phyloP scores from a whole-genome alignment of 2,329 filamentous ascomycete species.

The Verruconis gallopava region DNA sequence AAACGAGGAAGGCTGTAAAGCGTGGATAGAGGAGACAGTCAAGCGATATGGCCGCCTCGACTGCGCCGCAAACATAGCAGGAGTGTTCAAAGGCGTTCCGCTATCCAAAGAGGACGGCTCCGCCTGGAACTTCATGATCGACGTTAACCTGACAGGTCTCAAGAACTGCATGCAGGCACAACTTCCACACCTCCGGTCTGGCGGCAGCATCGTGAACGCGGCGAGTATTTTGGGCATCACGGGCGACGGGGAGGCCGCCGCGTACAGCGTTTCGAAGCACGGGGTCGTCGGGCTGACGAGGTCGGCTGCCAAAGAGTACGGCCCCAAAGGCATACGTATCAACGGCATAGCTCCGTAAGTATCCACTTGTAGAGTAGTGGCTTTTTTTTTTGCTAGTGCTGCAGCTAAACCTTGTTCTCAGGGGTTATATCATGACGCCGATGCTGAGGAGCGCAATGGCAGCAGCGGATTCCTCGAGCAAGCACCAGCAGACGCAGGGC shows the following conservation, averaged over 20 bases:
- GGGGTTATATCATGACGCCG: conserved; percentile 4
- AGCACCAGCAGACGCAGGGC: neutral
- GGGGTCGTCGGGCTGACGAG: conserved; percentile 7
- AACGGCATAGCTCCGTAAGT: conserved; percentile 8
- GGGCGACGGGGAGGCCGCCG: neutral
- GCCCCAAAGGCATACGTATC: conserved; percentile 5
- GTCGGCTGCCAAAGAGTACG: conserved; percentile 6
- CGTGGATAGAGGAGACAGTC: conserved; percentile 24
- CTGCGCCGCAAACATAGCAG: conserved; percentile 29
- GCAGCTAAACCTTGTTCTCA: neutral
- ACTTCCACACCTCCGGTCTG: conserved; percentile 1
- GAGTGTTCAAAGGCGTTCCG: conserved; percentile 22
- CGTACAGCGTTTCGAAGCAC: conserved; percentile 5
- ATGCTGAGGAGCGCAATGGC: conserved; percentile 4
- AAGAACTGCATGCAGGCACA: conserved; percentile 10
- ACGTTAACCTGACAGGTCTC: conserved; percentile 10
- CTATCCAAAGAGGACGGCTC: conserved; percentile 6
- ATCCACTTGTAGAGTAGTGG: neutral
- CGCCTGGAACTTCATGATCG: conserved; percentile 10
- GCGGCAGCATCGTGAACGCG: conserved; percentile 9
- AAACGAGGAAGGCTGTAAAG: conserved; percentile 20
- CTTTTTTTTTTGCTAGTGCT: neutral
- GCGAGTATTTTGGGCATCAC: conserved; percentile 8
- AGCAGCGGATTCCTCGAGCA: neutral
- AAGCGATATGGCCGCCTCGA: conserved; percentile 23